Conservation (phyloP, 2,329 filamentous ascomycete species). For the Teratosphaeria destructans region DNA sequence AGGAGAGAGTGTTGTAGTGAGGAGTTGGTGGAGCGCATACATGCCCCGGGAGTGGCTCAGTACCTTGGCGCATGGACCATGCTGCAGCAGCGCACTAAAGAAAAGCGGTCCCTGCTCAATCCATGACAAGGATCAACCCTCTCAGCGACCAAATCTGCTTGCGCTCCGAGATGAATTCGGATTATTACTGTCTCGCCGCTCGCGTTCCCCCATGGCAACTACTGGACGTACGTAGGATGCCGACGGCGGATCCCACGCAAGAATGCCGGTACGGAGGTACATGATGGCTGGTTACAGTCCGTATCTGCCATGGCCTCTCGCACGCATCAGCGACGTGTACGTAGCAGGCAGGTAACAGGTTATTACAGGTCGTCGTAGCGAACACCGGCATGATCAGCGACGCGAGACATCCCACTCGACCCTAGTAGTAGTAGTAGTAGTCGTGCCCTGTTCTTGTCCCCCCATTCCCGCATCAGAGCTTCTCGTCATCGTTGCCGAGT, state of each 20-base stretch:
- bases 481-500: not conserved
- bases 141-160: not conserved
- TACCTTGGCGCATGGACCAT: not conserved
- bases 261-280: no score
- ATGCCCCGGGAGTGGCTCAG: not conserved
- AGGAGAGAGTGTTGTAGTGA: not conserved
- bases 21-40: constrained; percentile 5
- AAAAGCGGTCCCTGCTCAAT: not conserved
- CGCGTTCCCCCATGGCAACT: not conserved
- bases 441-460: not conserved
- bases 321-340: not conserved
- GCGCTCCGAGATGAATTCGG: not conserved
- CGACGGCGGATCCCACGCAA: not conserved
- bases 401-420: not conserved
- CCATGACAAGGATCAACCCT: not conserved
- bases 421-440: not conserved
- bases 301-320: not conserved
- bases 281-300: not conserved
- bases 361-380: not conserved
- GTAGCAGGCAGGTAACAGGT: not conserved
- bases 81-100: not conserved
- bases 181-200: not conserved
- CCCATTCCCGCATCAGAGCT: not conserved
- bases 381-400: not conserved
- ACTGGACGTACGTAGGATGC: not conserved